Evolutionary conservation across 192 early-diverging fungal genomes (phyloP).

Genomic region (Backusella tarrabulga): DNA sequence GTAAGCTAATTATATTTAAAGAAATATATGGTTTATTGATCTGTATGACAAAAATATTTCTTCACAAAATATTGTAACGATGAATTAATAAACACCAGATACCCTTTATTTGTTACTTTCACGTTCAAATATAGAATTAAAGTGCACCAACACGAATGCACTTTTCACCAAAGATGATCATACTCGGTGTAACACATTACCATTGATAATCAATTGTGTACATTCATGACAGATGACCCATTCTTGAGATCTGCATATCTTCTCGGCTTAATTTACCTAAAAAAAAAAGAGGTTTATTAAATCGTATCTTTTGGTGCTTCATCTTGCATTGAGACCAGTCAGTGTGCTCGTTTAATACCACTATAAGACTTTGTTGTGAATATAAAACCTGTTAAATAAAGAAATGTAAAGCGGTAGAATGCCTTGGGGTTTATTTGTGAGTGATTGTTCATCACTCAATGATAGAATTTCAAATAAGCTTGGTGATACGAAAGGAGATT

Average conservation of each 20-base stretch:
- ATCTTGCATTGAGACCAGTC: too few species aligned
- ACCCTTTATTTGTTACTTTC: too few species aligned
- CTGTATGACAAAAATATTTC: too few species aligned
- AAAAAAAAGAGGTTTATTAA: neutral
- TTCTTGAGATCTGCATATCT: neutral
- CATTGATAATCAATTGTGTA: neutral
- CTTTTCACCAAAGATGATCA: too few species aligned
- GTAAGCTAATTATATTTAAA: neutral
- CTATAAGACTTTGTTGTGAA: neutral
- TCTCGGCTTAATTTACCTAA: neutral
- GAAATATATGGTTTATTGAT: neutral
- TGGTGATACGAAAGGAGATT: too few species aligned
- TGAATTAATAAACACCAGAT: too few species aligned
- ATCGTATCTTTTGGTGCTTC: neutral
- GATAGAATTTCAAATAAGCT: too few species aligned
- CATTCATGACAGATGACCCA: neutral
- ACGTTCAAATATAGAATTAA: too few species aligned
- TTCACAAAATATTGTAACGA: too few species aligned
- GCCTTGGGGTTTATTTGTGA: too few species aligned
- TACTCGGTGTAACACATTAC: neutral
- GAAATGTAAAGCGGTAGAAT: neutral
- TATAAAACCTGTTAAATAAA: neutral
- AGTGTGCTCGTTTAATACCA: neutral
- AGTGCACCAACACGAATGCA: too few species aligned
- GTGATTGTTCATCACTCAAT: too few species aligned